Evolutionary conservation across 75 land plant species (phyloP).

Genomic region (Isoetes taiwanensis): DNA sequence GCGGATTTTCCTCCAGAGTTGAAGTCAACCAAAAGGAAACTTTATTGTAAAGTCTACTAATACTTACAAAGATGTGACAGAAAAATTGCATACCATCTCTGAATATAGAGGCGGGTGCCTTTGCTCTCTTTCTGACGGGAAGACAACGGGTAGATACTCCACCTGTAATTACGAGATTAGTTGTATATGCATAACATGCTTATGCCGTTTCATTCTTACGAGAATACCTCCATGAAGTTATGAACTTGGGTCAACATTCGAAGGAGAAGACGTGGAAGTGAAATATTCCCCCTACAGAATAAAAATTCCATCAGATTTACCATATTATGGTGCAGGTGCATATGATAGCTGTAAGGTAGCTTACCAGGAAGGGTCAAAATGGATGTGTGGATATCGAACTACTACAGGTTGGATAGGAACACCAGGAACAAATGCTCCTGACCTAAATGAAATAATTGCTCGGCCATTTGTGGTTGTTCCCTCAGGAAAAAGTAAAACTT

Average conservation of each 20-base stretch:
- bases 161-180: slow-evolving; percentile 33
- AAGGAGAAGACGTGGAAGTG: slow-evolving; percentile 61
- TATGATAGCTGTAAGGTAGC: neutral
- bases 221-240: slow-evolving; percentile 64
- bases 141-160: slow-evolving; percentile 69
- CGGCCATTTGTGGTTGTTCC: slow-evolving; percentile 94
- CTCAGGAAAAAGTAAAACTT: slow-evolving; percentile 83
- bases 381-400: slow-evolving; percentile 76
- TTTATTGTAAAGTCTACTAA: neutral
- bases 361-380: slow-evolving; percentile 94
- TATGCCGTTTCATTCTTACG: neutral
- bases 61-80: neutral
- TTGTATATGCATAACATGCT: neutral
- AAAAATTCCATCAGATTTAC: neutral
- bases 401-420: slow-evolving; percentile 78
- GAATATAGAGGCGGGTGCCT: slow-evolving; percentile 48
- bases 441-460: slow-evolving; percentile 69
- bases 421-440: slow-evolving; percentile 86
- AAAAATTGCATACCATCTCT: slow-evolving; percentile 31
- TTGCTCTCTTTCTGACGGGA: slow-evolving; percentile 33
- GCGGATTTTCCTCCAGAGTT: neutral
- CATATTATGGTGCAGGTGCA: neutral
- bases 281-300: slow-evolving; percentile 53
- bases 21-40: neutral
- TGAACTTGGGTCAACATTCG: slow-evolving; percentile 86